These are phyloP conservation scores for Lactarius tabidus DNA, from an alignment of 768 basidiomycete genomes.

Conservation along the genomic window DNA sequence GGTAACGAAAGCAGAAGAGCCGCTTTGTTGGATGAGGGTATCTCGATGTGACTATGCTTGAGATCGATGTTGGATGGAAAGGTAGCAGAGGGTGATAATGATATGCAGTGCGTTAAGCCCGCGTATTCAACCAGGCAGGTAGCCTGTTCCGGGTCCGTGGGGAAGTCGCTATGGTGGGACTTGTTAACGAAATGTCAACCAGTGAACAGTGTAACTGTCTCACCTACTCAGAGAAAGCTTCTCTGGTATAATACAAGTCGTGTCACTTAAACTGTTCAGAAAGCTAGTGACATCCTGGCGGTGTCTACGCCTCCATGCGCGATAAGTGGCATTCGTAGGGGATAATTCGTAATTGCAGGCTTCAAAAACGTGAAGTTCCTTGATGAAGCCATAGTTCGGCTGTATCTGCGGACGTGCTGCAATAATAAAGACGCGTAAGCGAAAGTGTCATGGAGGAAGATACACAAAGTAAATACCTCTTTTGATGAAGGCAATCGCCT, in stretches of 20 bases:
- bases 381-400: constrained; percentile 51
- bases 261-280: constrained; percentile 49
- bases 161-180: constrained; percentile 46
- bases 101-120: constrained; percentile 50
- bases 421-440: constrained; percentile 10
- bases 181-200: constrained; percentile 2
- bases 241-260: constrained; percentile 47
- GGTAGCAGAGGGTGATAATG: constrained; percentile 50
- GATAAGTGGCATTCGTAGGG: constrained; percentile 42
- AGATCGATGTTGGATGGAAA: constrained; percentile 33
- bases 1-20: constrained; percentile 45
- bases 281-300: constrained; percentile 51
- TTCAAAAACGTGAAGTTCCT: constrained; percentile 52
- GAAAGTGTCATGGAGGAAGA: constrained; percentile 16
- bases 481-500: constrained; percentile 29
- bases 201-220: not conserved
- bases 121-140: constrained; percentile 48
- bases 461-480: constrained; percentile 34
- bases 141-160: constrained; percentile 47
- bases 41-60: constrained; percentile 42
- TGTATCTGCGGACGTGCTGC: constrained; percentile 38
- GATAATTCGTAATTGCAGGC: constrained; percentile 48
- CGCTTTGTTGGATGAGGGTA: constrained; percentile 38
- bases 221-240: constrained; percentile 52
- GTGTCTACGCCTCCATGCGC: constrained; percentile 55